phyloP scores from a whole-genome alignment of 2,329 filamentous ascomycete species.

The Parascedosporium putredinis region DNA sequence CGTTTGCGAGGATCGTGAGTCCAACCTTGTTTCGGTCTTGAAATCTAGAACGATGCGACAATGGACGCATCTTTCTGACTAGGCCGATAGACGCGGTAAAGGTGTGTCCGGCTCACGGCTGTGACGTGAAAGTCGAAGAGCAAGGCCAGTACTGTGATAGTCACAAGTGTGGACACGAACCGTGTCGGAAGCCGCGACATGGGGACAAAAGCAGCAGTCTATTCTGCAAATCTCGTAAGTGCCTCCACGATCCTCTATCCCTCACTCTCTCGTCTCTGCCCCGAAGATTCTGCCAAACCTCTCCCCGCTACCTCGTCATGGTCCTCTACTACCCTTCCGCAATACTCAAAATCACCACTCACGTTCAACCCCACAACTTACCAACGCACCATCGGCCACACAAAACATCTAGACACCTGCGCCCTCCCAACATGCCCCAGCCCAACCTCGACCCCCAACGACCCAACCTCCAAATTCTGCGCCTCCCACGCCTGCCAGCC shows the following conservation, averaged over 20 bases:
- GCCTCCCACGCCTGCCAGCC: conserved; percentile 10
- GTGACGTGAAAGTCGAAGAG: background rate
- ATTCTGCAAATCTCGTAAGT: conserved; percentile 11
- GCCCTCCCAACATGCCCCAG: conserved; percentile 7
- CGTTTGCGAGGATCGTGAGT: background rate
- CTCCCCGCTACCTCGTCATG: no score
- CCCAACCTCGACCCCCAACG: conserved; percentile 7
- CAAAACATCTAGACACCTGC: conserved; percentile 9
- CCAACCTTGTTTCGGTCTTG: background rate
- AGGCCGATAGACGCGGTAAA: no score
- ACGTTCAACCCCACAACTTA: background rate
- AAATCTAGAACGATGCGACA: no score
- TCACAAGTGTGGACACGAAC: conserved; percentile 11
- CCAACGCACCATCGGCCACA: background rate
- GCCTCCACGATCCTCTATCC: background rate
- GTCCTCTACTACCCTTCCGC: no score
- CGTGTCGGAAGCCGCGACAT: conserved; percentile 9
- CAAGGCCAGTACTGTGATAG: conserved; percentile 5
- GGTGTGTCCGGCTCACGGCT: background rate
- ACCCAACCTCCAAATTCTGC: conserved; percentile 8
- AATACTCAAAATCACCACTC: background rate
- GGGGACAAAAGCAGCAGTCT: conserved; percentile 2
- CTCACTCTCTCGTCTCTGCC: no score
- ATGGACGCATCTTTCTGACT: background rate
- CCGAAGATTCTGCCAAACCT: no score